Conservation (phyloP, 306 rosid genomes). For the Macrotyloma uniflorum region DNA sequence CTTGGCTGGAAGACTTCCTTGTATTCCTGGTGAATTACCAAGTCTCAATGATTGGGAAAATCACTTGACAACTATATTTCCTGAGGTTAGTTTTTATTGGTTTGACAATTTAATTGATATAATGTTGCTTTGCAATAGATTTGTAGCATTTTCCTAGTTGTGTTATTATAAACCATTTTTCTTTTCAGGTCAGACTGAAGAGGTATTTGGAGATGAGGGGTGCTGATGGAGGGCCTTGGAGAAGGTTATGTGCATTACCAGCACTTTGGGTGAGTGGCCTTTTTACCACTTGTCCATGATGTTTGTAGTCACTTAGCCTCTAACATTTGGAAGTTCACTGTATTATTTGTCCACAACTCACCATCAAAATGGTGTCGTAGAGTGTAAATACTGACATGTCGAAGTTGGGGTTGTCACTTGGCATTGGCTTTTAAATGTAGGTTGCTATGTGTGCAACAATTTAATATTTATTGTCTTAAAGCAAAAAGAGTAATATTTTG, state of each 20-base stretch:
- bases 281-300: conserved; percentile 24
- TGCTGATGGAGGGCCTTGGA: conserved; percentile 99
- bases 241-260: conserved; percentile 97
- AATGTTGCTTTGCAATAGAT: conserved; percentile 33
- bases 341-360: neutral
- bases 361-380: neutral
- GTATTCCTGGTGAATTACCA: conserved; percentile 91
- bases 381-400: neutral
- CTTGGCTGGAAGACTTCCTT: conserved; percentile 80
- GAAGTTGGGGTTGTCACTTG: neutral
- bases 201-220: conserved; percentile 99
- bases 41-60: conserved; percentile 97
- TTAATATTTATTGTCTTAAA: neutral
- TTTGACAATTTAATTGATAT: conserved; percentile 21
- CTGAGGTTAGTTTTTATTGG: conserved; percentile 65
- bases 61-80: conserved; percentile 95
- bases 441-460: conserved; percentile 15
- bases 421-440: neutral
- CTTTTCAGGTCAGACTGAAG: conserved; percentile 90
- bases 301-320: conserved; percentile 17
- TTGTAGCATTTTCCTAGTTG: conserved; percentile 33
- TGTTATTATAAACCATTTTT: conserved; percentile 21
- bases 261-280: conserved; percentile 85
- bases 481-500: conserved; percentile 1
- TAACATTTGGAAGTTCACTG: conserved; percentile 8